phyloP scores from a whole-genome alignment of 768 basidiomycete genomes.

The Russula lepida region DNA sequence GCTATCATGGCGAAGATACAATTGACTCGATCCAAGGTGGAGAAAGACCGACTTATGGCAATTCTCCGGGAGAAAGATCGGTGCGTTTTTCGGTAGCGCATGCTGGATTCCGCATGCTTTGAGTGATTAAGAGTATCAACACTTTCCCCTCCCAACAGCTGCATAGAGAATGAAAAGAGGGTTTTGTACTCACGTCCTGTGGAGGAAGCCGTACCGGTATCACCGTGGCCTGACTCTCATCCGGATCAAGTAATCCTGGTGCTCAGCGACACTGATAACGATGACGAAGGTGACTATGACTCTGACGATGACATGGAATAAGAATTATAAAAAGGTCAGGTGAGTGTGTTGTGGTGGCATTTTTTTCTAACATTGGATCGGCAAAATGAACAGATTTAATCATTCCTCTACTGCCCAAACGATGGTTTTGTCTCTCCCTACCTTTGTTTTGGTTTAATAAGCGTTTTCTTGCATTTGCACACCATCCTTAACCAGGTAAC shows the following conservation, averaged over 20 bases:
- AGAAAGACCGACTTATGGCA: constrained; percentile 38
- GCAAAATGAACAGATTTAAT: neutral
- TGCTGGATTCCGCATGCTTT: neutral
- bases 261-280: constrained; percentile 37
- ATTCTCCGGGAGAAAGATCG: constrained; percentile 42
- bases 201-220: neutral
- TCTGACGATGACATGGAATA: constrained; percentile 4
- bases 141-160: constrained; percentile 24
- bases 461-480: neutral
- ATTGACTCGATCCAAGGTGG: constrained; percentile 36
- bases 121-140: constrained; percentile 3
- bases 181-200: neutral
- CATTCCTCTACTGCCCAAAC: neutral
- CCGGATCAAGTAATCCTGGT: constrained; percentile 36
- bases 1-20: constrained; percentile 38
- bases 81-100: constrained; percentile 33
- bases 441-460: neutral
- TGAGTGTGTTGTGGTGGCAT: neutral
- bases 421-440: neutral
- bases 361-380: neutral
- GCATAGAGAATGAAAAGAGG: constrained; percentile 29
- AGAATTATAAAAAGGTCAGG: constrained; percentile 3
- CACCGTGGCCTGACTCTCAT: constrained; percentile 37
- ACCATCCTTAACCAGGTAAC: neutral
- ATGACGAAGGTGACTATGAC: constrained; percentile 31